Conservation (phyloP, 192 early-diverging fungal species). For the Dissophora ornata region DNA sequence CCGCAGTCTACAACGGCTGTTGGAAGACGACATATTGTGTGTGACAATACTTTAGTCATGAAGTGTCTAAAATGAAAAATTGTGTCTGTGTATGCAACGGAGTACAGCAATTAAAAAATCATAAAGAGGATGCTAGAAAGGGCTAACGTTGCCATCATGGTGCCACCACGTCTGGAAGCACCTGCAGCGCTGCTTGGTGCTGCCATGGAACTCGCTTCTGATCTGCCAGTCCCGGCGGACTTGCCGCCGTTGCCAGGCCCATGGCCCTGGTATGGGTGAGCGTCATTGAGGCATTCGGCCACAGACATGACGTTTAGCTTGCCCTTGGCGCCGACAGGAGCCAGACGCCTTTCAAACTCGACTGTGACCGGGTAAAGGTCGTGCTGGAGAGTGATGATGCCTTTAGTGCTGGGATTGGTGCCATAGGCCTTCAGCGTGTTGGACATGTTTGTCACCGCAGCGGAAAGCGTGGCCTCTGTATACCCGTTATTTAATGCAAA, state of each 20-base stretch:
- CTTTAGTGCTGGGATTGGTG: conserved; percentile 41
- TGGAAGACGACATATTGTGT: too few relatives aligned
- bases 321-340: conserved; percentile 31
- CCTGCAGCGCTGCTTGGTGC: too few relatives aligned
- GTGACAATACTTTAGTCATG: too few relatives aligned
- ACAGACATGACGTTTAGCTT: conserved; percentile 42
- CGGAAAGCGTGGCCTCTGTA: conserved; percentile 6
- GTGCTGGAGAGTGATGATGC: conserved; percentile 66
- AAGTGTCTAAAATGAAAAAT: too few relatives aligned
- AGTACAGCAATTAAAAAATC: too few relatives aligned
- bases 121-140: too few relatives aligned
- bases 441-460: conserved; percentile 6
- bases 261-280: conserved; percentile 21
- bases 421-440: conserved; percentile 33
- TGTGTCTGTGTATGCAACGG: too few relatives aligned
- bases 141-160: too few relatives aligned
- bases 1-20: too few relatives aligned
- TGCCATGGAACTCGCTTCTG: too few relatives aligned
- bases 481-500: conserved; percentile 42
- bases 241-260: not conserved
- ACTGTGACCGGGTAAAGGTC: conserved; percentile 59
- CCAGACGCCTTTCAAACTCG: conserved; percentile 49
- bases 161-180: too few relatives aligned
- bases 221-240: too few relatives aligned
- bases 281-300: conserved; percentile 43